Conservation (phyloP, 2,329 filamentous ascomycete genomes). For the Teratosphaeria epicoccoides region DNA sequence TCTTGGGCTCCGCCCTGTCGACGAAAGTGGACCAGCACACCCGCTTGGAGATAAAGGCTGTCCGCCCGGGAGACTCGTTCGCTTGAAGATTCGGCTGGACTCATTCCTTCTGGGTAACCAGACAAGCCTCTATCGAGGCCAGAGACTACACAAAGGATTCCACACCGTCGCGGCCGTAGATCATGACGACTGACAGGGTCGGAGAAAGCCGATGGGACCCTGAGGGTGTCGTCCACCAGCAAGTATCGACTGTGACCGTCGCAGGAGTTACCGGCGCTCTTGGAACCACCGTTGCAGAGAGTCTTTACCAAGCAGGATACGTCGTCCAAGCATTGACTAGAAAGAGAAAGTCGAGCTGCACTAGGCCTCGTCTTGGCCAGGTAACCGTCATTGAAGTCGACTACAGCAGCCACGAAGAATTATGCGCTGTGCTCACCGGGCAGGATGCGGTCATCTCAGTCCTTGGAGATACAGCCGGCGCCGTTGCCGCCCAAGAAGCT, state of each 20-base stretch:
- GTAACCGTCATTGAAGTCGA: neutral
- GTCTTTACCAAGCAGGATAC: neutral
- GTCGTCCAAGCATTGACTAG: neutral
- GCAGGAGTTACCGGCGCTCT: neutral
- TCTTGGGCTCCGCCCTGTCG: too few relatives aligned
- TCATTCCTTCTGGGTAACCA: too few relatives aligned
- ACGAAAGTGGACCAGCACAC: too few relatives aligned
- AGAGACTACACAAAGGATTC: too few relatives aligned
- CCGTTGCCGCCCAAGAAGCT: slow-evolving; percentile 15
- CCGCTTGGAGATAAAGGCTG: too few relatives aligned
- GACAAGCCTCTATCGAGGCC: too few relatives aligned
- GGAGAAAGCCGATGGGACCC: too few relatives aligned
- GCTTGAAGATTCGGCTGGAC: too few relatives aligned
- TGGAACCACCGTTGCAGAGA: neutral
- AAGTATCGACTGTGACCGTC: neutral
- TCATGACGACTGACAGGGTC: too few relatives aligned
- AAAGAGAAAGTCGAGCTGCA: neutral
- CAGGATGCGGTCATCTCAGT: slow-evolving; percentile 29
- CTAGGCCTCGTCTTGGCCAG: neutral
- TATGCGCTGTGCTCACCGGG: slow-evolving; percentile 7
- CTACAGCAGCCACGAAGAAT: neutral
- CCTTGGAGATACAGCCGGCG: slow-evolving; percentile 17
- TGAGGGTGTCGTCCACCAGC: too few relatives aligned
- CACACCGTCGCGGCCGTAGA: too few relatives aligned
- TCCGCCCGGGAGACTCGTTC: too few relatives aligned